Conservation (phyloP, 2,329 filamentous ascomycete species). For the Diaporthe sp. region DNA sequence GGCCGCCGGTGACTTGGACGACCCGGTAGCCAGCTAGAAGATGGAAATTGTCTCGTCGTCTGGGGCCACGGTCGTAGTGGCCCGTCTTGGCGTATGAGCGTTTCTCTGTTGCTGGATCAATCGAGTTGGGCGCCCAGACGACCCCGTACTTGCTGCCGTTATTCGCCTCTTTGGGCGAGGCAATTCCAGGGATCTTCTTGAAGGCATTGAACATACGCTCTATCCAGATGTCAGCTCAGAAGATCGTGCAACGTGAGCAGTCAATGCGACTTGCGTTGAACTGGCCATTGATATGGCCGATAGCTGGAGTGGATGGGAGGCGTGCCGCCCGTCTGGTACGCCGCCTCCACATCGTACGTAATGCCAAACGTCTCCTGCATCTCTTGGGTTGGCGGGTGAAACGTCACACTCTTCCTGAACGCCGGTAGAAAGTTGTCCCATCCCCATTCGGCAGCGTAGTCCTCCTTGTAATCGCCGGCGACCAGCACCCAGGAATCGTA, state of each 20-base stretch:
- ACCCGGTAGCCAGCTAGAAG: not conserved
- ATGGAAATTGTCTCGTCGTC: slow-evolving; percentile 10
- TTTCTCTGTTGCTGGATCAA: slow-evolving; percentile 5
- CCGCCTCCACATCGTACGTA: slow-evolving; percentile 26
- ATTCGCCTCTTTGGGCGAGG: slow-evolving; percentile 21
- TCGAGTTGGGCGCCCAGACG: slow-evolving; percentile 22
- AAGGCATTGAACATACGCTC: slow-evolving; percentile 21
- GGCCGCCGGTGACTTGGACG: not conserved
- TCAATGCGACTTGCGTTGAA: slow-evolving; percentile 12
- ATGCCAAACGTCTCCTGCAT: slow-evolving; percentile 10
- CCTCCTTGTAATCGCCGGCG: slow-evolving; percentile 3
- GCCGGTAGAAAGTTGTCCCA: slow-evolving; percentile 12
- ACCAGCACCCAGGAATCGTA: slow-evolving; percentile 20
- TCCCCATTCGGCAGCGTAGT: slow-evolving; percentile 13
- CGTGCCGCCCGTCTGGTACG: slow-evolving; percentile 21
- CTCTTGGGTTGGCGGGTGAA: not conserved
- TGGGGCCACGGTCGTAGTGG: slow-evolving; percentile 5
- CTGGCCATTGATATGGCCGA: slow-evolving; percentile 27
- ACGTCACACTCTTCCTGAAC: slow-evolving; percentile 21
- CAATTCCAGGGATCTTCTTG: slow-evolving; percentile 9
- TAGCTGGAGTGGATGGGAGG: slow-evolving; percentile 28
- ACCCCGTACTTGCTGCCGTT: slow-evolving; percentile 18
- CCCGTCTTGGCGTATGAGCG: slow-evolving; percentile 16
- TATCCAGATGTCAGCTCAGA: not conserved
- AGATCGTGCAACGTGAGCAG: not conserved